Evolutionary conservation across 306 rosid species (phyloP).

Genomic region (Begonia loranthoides): DNA sequence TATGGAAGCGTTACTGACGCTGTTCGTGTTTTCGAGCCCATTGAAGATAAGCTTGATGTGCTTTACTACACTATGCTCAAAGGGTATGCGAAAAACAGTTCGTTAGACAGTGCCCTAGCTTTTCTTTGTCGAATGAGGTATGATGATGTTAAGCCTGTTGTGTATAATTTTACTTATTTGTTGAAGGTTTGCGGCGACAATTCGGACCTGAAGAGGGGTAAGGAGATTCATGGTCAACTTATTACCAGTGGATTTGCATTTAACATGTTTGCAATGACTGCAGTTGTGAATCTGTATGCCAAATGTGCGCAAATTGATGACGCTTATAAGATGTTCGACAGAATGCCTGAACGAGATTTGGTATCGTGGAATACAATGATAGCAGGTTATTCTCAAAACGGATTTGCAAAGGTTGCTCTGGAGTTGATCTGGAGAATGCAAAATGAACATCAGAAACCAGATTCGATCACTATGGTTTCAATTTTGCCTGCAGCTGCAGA

Average conservation of each 20-base stretch:
- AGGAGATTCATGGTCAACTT: constrained; percentile 64
- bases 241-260: constrained; percentile 42
- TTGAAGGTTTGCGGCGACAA: constrained; percentile 55
- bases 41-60: constrained; percentile 50
- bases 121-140: constrained; percentile 47
- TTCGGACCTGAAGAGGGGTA: constrained; percentile 58
- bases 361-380: constrained; percentile 76
- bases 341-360: constrained; percentile 73
- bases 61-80: constrained; percentile 81
- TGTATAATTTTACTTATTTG: constrained; percentile 75
- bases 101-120: constrained; percentile 24
- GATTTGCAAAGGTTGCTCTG: constrained; percentile 41
- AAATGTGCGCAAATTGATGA: constrained; percentile 58
- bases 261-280: constrained; percentile 76
- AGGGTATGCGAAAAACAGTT: constrained; percentile 60
- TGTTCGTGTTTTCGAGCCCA: constrained; percentile 51
- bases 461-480: constrained; percentile 68
- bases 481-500: constrained; percentile 78
- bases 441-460: constrained; percentile 51
- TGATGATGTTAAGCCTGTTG: constrained; percentile 58
- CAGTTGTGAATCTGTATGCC: constrained; percentile 57
- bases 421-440: constrained; percentile 50
- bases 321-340: constrained; percentile 71
- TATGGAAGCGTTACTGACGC: constrained; percentile 50
- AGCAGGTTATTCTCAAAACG: constrained; percentile 76